Evolutionary conservation across 108 stramenopile genomes (phyloP).

Genomic region (Epipyxis sp.): DNA sequence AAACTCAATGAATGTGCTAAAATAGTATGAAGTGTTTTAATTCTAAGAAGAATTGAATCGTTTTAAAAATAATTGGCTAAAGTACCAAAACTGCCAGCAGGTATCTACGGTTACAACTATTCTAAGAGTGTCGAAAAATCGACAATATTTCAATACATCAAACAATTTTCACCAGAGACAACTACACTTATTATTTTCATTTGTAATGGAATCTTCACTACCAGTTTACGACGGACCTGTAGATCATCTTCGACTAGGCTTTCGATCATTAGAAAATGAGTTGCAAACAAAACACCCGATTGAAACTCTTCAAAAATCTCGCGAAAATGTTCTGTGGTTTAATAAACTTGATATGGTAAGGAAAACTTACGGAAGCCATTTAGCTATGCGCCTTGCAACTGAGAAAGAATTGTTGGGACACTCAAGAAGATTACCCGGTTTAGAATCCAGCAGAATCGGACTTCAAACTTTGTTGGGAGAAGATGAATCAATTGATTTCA

Average conservation of each 20-base stretch:
- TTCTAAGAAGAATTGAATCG: too few relatives aligned
- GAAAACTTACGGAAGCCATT: slow-evolving; percentile 20
- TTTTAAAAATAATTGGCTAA: too few relatives aligned
- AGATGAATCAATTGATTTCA: slow-evolving; percentile 7
- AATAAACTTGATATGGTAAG: not conserved
- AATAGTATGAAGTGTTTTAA: too few relatives aligned
- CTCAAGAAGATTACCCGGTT: not conserved
- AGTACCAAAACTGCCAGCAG: too few relatives aligned
- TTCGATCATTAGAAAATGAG: not conserved
- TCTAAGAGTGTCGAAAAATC: not conserved
- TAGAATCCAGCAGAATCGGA: not conserved
- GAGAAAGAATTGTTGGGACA: not conserved
- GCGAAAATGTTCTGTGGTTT: not conserved
- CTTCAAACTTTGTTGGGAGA: not conserved
- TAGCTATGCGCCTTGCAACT: slow-evolving; percentile 28
- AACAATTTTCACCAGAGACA: not conserved
- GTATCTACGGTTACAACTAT: too few relatives aligned
- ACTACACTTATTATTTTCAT: too few relatives aligned
- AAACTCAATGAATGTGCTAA: too few relatives aligned
- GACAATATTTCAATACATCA: not conserved
- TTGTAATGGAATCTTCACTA: not conserved
- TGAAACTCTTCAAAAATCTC: not conserved
- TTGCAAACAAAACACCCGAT: not conserved
- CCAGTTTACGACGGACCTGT: slow-evolving; percentile 12
- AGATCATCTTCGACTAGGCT: slow-evolving; percentile 10